A percentile compares a stretch with the other conserved stretches of the same genome.
phyloP scores from a whole-genome alignment of 345 rosid genomes.

The Gossypium rotundifolium region DNA sequence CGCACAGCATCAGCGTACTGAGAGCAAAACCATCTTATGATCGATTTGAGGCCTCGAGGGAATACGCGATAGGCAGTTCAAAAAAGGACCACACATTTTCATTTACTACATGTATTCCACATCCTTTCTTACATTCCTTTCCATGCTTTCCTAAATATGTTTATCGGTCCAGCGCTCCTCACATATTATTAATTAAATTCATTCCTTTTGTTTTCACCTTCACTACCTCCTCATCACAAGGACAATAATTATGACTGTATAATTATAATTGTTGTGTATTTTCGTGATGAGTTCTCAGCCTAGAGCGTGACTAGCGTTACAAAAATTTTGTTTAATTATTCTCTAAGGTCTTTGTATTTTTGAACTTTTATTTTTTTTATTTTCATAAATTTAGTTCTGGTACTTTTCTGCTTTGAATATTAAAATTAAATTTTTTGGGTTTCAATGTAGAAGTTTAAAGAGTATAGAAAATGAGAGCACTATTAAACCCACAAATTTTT shows the following conservation, averaged over 20 bases:
- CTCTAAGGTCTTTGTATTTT: too few species aligned
- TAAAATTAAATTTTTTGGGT: too few species aligned
- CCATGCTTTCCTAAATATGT: not conserved
- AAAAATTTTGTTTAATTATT: too few species aligned
- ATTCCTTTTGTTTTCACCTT: too few species aligned
- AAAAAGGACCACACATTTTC: not conserved
- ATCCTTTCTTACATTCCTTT: not conserved
- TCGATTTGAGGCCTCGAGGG: not conserved
- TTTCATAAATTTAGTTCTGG: too few species aligned
- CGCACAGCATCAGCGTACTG: not conserved
- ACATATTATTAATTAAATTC: not conserved
- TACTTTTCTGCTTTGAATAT: too few species aligned
- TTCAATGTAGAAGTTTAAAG: too few species aligned
- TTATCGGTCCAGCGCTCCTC: not conserved
- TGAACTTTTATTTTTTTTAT: too few species aligned
- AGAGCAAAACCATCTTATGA: not conserved
- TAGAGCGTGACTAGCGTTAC: not conserved
- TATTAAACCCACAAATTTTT: too few species aligned
- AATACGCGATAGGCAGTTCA: not conserved
- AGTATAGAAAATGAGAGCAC: too few species aligned
- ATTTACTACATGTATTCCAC: not conserved
- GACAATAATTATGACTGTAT: not conserved
- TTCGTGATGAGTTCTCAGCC: not conserved
- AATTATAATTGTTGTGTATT: not conserved
- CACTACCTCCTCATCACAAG: not conserved